phyloP scores from a whole-genome alignment of 495 filamentous ascomycete genomes.

The Tuber brumale region DNA sequence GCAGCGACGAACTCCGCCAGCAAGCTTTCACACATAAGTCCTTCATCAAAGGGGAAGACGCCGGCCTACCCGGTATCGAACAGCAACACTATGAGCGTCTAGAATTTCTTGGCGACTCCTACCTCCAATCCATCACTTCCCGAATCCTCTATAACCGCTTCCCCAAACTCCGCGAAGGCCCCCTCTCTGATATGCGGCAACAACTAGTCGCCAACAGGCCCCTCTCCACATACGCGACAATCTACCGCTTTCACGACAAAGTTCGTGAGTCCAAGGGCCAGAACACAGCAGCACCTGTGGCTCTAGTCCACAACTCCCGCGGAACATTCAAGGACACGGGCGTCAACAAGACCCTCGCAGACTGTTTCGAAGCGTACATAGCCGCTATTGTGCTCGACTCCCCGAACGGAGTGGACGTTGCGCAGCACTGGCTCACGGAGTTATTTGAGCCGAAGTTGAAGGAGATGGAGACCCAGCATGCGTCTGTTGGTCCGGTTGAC shows the following conservation, averaged over 20 bases:
- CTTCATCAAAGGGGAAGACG: constrained; percentile 36
- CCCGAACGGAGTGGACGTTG: constrained; percentile 17
- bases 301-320: background rate
- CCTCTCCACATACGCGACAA: constrained; percentile 29
- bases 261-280: constrained; percentile 30
- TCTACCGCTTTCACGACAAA: constrained; percentile 34
- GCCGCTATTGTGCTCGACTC: constrained; percentile 37
- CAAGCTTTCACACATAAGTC: constrained; percentile 41
- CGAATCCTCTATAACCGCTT: constrained; percentile 48
- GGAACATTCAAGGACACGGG: constrained; percentile 6
- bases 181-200: constrained; percentile 40
- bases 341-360: constrained; percentile 35
- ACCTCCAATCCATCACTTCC: constrained; percentile 55
- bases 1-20: constrained; percentile 21
- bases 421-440: constrained; percentile 27
- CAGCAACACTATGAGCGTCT: constrained; percentile 48
- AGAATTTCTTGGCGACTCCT: constrained; percentile 58
- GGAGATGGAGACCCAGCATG: constrained; percentile 27
- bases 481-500: constrained; percentile 23
- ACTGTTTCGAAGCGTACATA: constrained; percentile 42
- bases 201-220: constrained; percentile 39
- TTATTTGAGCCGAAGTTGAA: constrained; percentile 37
- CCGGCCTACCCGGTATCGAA: constrained; percentile 23
- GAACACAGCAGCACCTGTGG: constrained; percentile 21
- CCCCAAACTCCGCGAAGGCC: constrained; percentile 31